Conservation (phyloP, 2,329 filamentous ascomycete genomes). For the Bimuria novae-zelandiae region DNA sequence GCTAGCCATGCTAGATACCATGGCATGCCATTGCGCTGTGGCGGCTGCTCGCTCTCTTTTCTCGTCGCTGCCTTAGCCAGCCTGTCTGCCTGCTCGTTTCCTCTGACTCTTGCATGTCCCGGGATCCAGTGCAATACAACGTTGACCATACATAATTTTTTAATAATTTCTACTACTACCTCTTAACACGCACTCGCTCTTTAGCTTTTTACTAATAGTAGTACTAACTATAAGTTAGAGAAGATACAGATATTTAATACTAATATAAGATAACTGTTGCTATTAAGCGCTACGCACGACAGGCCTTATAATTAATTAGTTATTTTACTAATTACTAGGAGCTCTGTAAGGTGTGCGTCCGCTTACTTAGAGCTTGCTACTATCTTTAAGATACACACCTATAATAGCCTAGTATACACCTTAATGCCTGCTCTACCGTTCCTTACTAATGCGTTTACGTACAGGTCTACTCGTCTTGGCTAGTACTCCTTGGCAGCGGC, state of each 20-base stretch:
- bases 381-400: constrained; percentile 13
- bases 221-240: too few species aligned
- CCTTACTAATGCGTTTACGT: too few species aligned
- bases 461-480: too few species aligned
- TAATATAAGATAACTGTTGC: too few species aligned
- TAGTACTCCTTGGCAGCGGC: too few species aligned
- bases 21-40: constrained; percentile 9
- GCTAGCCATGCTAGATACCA: too few species aligned
- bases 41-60: constrained; percentile 16
- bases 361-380: constrained; percentile 14
- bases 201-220: not conserved
- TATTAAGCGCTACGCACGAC: too few species aligned
- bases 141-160: constrained; percentile 17
- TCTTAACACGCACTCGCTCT: constrained; percentile 14
- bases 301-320: constrained; percentile 1
- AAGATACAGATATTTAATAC: too few species aligned
- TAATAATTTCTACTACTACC: constrained; percentile 13
- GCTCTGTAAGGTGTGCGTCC: constrained; percentile 14
- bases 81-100: constrained; percentile 19
- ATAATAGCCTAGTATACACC: too few species aligned
- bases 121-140: constrained; percentile 23
- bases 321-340: constrained; percentile 11
- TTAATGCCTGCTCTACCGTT: too few species aligned
- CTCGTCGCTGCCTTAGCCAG: constrained; percentile 13
- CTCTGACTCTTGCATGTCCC: constrained; percentile 16